These are phyloP conservation scores for Bruguiera sexangula DNA, from an alignment of 345 rosid genomes.

Conservation along the genomic window DNA sequence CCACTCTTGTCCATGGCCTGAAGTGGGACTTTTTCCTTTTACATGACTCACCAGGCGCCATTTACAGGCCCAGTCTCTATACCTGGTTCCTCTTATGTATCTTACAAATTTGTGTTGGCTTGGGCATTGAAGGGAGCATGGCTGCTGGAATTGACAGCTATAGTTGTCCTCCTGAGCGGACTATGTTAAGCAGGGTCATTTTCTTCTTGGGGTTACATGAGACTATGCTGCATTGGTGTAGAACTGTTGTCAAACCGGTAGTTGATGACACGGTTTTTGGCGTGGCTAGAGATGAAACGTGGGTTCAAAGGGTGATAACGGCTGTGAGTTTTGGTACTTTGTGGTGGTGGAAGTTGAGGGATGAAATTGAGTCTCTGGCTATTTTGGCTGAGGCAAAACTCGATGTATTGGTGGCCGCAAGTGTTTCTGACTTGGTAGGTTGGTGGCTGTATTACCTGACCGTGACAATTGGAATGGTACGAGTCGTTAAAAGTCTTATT, in stretches of 20 bases:
- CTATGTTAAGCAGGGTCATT: constrained; percentile 42
- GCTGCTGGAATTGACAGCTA: constrained; percentile 36
- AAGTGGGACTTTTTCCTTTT: constrained; percentile 41
- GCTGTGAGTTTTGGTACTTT: constrained; percentile 50
- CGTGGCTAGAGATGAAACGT: constrained; percentile 36
- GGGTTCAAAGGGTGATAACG: constrained; percentile 43
- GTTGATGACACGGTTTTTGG: constrained; percentile 59
- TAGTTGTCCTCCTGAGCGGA: constrained; percentile 31
- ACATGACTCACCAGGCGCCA: constrained; percentile 22
- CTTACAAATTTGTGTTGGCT: constrained; percentile 53
- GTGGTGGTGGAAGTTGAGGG: constrained; percentile 86
- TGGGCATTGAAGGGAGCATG: constrained; percentile 52
- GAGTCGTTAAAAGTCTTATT: constrained; percentile 46
- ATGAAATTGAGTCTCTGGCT: constrained; percentile 66
- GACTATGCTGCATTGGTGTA: constrained; percentile 53
- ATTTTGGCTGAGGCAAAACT: constrained; percentile 48
- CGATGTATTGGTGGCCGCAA: constrained; percentile 33
- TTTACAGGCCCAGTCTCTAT: constrained; percentile 35
- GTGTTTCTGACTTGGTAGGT: constrained; percentile 44
- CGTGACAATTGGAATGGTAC: constrained; percentile 66
- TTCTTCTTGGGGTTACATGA: constrained; percentile 82
- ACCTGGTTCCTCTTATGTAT: constrained; percentile 56
- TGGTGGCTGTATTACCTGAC: constrained; percentile 80
- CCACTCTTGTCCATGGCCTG: constrained; percentile 54
- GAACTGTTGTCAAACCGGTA: constrained; percentile 59